Evolutionary conservation across 2,329 filamentous ascomycete genomes (phyloP).

Genomic region (Aaosphaeria arxii): DNA sequence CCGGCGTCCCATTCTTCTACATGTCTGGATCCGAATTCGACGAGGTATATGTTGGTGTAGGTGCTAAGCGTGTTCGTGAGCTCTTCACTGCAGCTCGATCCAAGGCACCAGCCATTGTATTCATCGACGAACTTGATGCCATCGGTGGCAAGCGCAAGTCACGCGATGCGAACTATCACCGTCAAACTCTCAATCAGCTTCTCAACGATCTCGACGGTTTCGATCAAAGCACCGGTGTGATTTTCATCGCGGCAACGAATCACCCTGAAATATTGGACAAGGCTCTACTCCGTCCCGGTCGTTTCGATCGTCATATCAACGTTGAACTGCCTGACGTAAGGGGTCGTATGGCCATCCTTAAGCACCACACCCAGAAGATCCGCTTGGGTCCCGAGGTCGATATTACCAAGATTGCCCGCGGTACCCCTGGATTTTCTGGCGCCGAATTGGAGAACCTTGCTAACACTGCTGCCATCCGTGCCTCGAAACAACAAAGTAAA

Average conservation of each 20-base stretch:
- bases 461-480: slow-evolving; percentile 91
- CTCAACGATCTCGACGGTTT: slow-evolving; percentile 97
- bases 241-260: slow-evolving; percentile 95
- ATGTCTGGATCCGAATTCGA: slow-evolving; percentile 99
- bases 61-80: slow-evolving; percentile 92
- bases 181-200: slow-evolving; percentile 96
- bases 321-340: slow-evolving; percentile 90
- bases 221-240: slow-evolving; percentile 88
- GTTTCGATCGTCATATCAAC: slow-evolving; percentile 89
- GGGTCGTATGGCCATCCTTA: slow-evolving; percentile 86
- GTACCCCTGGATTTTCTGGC: slow-evolving; percentile 88
- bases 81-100: slow-evolving; percentile 78
- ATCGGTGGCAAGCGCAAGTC: slow-evolving; percentile 93
- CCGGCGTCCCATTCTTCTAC: slow-evolving; percentile 98
- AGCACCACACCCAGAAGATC: slow-evolving; percentile 91
- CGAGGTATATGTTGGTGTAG: slow-evolving; percentile 96
- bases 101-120: slow-evolving; percentile 90
- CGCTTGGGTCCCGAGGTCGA: slow-evolving; percentile 79
- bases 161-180: slow-evolving; percentile 88
- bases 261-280: slow-evolving; percentile 93
- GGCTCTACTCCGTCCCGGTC: slow-evolving; percentile 87
- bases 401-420: slow-evolving; percentile 76
- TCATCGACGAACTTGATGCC: slow-evolving; percentile 91
- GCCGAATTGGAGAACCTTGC: slow-evolving; percentile 96
- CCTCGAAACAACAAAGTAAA: slow-evolving; percentile 79